Base-by-base conservation (phyloP, 768 basidiomycete species). In the Boletus insuetus region DNA sequence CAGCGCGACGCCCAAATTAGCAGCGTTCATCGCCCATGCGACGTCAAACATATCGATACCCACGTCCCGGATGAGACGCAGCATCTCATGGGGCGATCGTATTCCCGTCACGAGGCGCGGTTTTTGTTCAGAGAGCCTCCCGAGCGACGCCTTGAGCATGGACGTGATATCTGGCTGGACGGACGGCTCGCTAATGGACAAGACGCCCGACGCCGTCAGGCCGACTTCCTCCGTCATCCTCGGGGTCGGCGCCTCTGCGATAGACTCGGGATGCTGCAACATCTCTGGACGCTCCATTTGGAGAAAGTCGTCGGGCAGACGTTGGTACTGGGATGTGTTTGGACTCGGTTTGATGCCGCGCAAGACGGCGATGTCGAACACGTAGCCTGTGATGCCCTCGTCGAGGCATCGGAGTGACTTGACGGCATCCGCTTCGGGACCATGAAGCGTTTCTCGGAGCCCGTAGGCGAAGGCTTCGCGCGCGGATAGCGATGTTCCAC, bases 41-140 rank as follows among this genome's bases (percentile, higher is more conserved):
- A 82, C 79, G 61, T 93, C 91, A 56, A 94, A 86, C 0, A 94
- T 58, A 64, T 95, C 92, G 16, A 90, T 64, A 0, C 93, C 92
- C 3, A 86, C 75, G 41, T 81, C 74, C 2, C 73, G 70, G 31
- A 94, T 77, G 26, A 92, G 78, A 10, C 70, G 71, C 4, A 94
- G 82, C 14, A 92, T 81, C 50, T 91, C 87, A 55, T 93, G 93
- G 2, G 92, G 93, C 0, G 85, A 83, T 4, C 64, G 60, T 0
- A 77, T 65, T 1, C 77, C 77, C 37, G 83, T 83, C 29, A 82
- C 78, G 14, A 91, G 63, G 24, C 93, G 87, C 2, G 79, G 79
- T 69, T 94, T 94, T 9, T 60, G 43, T 2, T 61, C 20, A 0
- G 87, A 77, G 2, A 92, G 76, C 0, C 76, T 62, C 0, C 46